Evolutionary conservation across 768 basidiomycete species (phyloP), one percentile per base, ranked within the genome.

Genomic region (Multifurca ochricompacta): DNA sequence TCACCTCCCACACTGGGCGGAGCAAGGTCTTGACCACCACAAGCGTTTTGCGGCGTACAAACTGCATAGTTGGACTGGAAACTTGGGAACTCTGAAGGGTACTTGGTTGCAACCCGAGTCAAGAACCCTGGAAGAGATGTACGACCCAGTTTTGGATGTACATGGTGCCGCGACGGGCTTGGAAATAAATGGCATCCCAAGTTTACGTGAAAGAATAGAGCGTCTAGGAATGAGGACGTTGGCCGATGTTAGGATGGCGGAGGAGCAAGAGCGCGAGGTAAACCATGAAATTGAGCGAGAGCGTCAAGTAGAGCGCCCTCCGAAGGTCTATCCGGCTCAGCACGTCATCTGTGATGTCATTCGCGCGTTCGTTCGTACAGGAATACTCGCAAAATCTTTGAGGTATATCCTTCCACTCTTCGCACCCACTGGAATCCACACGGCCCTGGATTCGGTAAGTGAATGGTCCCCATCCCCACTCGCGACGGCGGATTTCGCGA

Each of bases 181-280:
- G 1, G 44, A 39, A 4, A 51, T 56, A 1, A 13, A 16, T 7
- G 3, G 21, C 11, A 28, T 56, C 21, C 54, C 58, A 7, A 32
- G 35, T 0, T 6, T 59, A 1, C 13, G 14, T 18, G 48, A 56
- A 19, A 45, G 58, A 14, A 41, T 59, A 10, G 18, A 51, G 18
- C 21, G 4, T 27, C 54, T 59, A 9, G 45, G 55, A 3, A 35
- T 39, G 10, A 34, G 27, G 4, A 14, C 25, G 14, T 14, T 43
- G 16, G 10, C 27, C 9, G 46, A 57, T 40, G 55, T 48, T 9
- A 45, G 55, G 32, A 25, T 43, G 11, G 44, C 42, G 13, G 58
- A 59, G 41, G 58, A 59, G 18, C 58, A 59, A 14, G 58, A 57
- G 30, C 54, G 49, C 3, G 58, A 59, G 31, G 55, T 56, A n/a